Evolutionary conservation across 2,329 filamentous ascomycete species (phyloP).

Genomic region (Colletotrichum siamense): DNA sequence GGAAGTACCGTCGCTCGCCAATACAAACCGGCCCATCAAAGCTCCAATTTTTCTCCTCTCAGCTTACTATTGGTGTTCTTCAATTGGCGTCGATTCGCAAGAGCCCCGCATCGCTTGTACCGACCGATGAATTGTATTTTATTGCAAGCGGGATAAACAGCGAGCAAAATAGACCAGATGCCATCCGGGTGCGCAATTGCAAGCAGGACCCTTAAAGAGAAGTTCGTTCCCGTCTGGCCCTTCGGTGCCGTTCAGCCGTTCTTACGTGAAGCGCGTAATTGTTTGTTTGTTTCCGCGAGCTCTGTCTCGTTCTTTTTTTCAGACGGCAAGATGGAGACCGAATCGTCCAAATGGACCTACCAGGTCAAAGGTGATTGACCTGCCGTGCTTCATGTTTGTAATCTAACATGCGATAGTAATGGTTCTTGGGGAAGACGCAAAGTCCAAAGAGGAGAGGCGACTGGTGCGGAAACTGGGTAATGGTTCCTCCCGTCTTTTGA

Average conservation of each 20-base stretch:
- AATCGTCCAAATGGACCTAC: not conserved
- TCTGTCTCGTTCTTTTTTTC: not conserved
- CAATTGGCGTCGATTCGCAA: not conserved
- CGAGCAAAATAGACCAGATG: not conserved
- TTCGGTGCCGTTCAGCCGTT: not conserved
- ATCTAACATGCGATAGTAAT: not conserved
- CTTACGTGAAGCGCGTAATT: not conserved
- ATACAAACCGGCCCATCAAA: not conserved
- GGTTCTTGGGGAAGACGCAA: conserved; percentile 2
- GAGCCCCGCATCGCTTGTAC: not conserved
- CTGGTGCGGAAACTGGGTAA: conserved; percentile 33
- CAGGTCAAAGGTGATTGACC: not conserved
- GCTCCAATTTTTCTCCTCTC: not conserved
- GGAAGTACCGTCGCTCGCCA: not conserved
- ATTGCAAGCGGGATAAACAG: not conserved
- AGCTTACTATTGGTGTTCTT: not conserved
- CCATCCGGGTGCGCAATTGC: not conserved
- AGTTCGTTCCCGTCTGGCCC: not conserved
- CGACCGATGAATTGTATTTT: not conserved
- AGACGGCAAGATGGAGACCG: not conserved
- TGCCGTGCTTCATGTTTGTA: not conserved
- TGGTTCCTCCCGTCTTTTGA: not conserved
- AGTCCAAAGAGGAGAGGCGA: conserved; percentile 27
- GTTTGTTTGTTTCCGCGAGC: not conserved
- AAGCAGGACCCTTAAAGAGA: not conserved